Conservation (phyloP, 1,284 basidiomycete genomes). For the Trichosporon coremiiforme region DNA sequence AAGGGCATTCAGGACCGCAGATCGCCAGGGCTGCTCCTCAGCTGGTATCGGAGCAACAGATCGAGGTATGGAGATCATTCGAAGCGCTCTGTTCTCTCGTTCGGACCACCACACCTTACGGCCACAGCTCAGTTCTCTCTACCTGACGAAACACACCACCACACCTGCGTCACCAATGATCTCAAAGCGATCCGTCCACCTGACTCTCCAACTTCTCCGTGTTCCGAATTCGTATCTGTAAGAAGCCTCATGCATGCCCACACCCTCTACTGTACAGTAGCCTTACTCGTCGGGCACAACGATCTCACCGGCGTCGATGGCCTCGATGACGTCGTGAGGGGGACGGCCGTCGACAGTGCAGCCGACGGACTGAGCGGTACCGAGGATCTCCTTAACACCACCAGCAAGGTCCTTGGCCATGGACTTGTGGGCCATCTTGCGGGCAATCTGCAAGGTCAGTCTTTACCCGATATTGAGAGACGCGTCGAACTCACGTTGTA, state of each 20-base stretch:
- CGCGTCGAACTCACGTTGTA: conserved; percentile 64
- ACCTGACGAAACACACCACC: too few species aligned
- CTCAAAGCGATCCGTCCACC: too few species aligned
- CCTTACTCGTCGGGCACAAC: conserved; percentile 89
- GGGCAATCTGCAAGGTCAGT: conserved; percentile 55
- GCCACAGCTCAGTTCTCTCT: too few species aligned
- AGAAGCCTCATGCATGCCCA: conserved; percentile 38
- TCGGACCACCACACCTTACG: too few species aligned
- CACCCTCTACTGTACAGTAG: conserved; percentile 34
- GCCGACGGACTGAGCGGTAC: conserved; percentile 87
- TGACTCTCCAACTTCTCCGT: not conserved
- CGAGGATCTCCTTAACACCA: conserved; percentile 91
- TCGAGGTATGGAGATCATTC: too few species aligned
- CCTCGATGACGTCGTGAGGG: conserved; percentile 94
- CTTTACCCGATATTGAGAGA: not conserved
- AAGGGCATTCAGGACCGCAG: too few species aligned
- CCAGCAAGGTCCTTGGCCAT: conserved; percentile 88
- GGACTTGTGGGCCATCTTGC: conserved; percentile 95
- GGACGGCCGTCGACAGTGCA: conserved; percentile 95
- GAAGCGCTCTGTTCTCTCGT: too few species aligned
- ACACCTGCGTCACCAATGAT: too few species aligned
- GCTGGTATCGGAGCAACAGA: too few species aligned
- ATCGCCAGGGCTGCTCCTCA: too few species aligned
- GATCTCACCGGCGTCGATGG: conserved; percentile 91
- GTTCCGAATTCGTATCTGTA: not conserved